Conservation (phyloP, 768 basidiomycete species). For the Asterophora lycoperdoides region DNA sequence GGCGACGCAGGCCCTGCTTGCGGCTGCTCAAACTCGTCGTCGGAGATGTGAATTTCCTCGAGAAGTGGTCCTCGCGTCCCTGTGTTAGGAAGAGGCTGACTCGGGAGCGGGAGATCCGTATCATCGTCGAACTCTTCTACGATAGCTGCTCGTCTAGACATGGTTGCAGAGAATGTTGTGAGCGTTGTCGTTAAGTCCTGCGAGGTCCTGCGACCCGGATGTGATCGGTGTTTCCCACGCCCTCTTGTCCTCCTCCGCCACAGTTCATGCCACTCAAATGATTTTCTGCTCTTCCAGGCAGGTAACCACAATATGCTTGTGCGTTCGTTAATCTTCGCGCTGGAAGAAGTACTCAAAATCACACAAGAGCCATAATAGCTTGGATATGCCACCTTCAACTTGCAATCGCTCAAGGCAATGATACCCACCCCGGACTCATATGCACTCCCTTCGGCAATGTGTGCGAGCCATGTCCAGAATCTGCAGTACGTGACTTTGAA, state of each 20-base stretch:
- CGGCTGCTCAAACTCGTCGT: slow-evolving; percentile 43
- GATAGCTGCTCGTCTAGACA: slow-evolving; percentile 69
- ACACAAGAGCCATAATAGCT: slow-evolving; percentile 12
- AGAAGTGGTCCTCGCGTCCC: slow-evolving; percentile 73
- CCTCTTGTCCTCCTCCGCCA: slow-evolving; percentile 13
- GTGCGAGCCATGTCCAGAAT: slow-evolving; percentile 62
- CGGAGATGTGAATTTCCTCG: slow-evolving; percentile 60
- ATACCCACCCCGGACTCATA: slow-evolving; percentile 28
- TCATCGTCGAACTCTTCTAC: slow-evolving; percentile 89
- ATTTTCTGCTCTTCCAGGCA: slow-evolving; percentile 26
- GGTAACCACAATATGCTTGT: slow-evolving; percentile 33
- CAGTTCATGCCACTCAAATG: slow-evolving; percentile 36
- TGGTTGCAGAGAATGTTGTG: slow-evolving; percentile 22
- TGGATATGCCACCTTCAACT: slow-evolving; percentile 15
- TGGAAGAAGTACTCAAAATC: not conserved
- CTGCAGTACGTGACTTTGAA: slow-evolving; percentile 42
- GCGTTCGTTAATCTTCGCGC: slow-evolving; percentile 5
- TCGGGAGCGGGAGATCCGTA: slow-evolving; percentile 82
- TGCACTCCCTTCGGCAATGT: slow-evolving; percentile 50
- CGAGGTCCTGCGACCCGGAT: no score
- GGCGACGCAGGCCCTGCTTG: slow-evolving; percentile 57
- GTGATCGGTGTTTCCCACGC: slow-evolving; percentile 22
- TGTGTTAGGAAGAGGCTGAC: slow-evolving; percentile 57
- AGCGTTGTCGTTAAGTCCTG: slow-evolving; percentile 9
- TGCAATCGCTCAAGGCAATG: slow-evolving; percentile 21